These are phyloP conservation scores for Aspergillus fumigatiaffinis DNA, from an alignment of 2,329 filamentous ascomycete species.

Conservation along the genomic window DNA sequence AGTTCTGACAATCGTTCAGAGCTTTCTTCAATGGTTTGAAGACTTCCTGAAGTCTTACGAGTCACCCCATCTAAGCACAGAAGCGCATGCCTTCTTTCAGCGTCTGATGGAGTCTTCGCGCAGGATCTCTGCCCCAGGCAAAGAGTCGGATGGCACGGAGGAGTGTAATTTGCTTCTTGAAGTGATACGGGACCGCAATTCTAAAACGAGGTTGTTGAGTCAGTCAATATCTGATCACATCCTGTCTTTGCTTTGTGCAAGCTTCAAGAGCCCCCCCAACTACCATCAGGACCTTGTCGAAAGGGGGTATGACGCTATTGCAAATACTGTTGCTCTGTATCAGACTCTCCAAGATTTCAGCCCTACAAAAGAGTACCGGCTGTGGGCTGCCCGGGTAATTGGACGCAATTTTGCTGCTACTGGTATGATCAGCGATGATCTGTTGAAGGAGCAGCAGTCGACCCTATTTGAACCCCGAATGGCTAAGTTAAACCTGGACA, in stretches of 20 bases:
- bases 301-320: conserved; percentile 60
- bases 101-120: conserved; percentile 67
- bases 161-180: conserved; percentile 78
- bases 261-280: conserved; percentile 62
- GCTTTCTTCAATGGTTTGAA: conserved; percentile 76
- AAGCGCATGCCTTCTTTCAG: conserved; percentile 56
- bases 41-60: conserved; percentile 63
- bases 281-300: conserved; percentile 65
- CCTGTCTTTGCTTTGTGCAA: conserved; percentile 58
- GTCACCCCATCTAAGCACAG: conserved; percentile 47
- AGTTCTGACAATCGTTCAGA: conserved; percentile 70
- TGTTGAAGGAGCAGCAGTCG: conserved; percentile 42
- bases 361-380: conserved; percentile 64
- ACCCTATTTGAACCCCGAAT: conserved; percentile 18
- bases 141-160: conserved; percentile 63
- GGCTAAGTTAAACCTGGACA: conserved; percentile 6
- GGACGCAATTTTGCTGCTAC: conserved; percentile 78
- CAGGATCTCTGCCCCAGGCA: conserved; percentile 63
- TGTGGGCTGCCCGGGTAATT: conserved; percentile 82
- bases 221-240: conserved; percentile 53
- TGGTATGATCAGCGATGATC: conserved; percentile 55
- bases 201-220: conserved; percentile 64
- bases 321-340: conserved; percentile 66
- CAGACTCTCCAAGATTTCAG: conserved; percentile 65
- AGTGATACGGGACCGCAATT: conserved; percentile 69